Conservation (phyloP, 1,284 basidiomycete genomes). For the Sparassis latifolia region DNA sequence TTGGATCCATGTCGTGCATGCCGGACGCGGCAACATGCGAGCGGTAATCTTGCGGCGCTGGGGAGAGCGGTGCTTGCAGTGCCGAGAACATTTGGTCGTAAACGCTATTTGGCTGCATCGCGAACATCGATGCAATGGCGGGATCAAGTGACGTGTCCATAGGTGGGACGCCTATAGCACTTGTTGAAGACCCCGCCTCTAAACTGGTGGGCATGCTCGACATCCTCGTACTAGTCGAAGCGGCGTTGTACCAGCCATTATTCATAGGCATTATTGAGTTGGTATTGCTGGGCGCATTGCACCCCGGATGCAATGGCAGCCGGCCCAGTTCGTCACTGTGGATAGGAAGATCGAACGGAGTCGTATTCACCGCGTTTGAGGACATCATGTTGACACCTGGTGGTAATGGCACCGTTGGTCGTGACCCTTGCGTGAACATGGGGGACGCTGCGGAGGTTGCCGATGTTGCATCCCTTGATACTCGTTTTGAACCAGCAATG, state of each 20-base stretch:
- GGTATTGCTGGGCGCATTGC: slow-evolving; percentile 5
- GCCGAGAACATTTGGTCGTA: slow-evolving; percentile 7
- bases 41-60: not conserved
- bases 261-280: not conserved
- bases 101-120: slow-evolving; percentile 3
- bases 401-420: not conserved
- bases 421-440: slow-evolving; percentile 12
- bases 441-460: slow-evolving; percentile 39
- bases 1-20: not conserved
- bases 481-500: slow-evolving; percentile 28
- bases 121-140: not conserved
- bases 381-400: not conserved
- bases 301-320: slow-evolving; percentile 39
- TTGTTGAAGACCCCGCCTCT: no score
- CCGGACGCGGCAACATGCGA: not conserved
- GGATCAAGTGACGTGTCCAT: not conserved
- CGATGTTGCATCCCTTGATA: slow-evolving; percentile 17
- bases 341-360: slow-evolving; percentile 35
- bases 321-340: slow-evolving; percentile 55
- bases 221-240: not conserved
- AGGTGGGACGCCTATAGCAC: no score
- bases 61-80: slow-evolving; percentile 1
- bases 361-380: not conserved
- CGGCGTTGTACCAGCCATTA: not conserved
- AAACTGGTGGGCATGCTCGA: not conserved